Percentiles rank a stretch among this genome's conserved stretches.
Conservation (phyloP, 768 basidiomycete species). For the Boletus coccyginus region DNA sequence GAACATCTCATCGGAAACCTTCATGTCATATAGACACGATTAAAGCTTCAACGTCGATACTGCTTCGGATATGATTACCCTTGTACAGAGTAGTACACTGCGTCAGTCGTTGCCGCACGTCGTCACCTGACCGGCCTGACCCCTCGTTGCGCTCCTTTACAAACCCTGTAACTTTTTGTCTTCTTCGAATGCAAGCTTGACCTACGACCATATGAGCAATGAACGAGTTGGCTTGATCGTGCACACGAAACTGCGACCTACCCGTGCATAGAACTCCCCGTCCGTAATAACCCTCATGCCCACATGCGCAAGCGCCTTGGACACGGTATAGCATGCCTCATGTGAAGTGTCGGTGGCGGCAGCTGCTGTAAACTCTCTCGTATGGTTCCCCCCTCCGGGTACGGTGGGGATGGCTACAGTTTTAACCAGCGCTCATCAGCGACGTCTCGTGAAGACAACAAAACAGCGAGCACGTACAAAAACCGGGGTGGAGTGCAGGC, state of each 20-base stretch:
- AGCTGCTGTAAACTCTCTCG: conserved; percentile 56
- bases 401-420: conserved; percentile 68
- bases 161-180: conserved; percentile 29
- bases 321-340: conserved; percentile 58
- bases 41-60: neutral
- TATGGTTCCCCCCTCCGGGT: conserved; percentile 75
- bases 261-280: conserved; percentile 50
- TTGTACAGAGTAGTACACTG: neutral
- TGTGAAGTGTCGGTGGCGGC: conserved; percentile 62
- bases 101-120: neutral
- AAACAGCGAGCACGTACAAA: conserved; percentile 29
- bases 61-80: neutral
- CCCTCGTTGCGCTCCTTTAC: neutral
- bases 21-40: too few relatives aligned
- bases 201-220: neutral
- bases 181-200: conserved; percentile 40
- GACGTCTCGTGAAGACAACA: neutral
- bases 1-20: neutral
- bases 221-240: neutral
- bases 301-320: conserved; percentile 66
- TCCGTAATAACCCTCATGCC: conserved; percentile 69
- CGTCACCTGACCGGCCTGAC: neutral
- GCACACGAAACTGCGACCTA: too few relatives aligned
- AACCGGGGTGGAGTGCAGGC: conserved; percentile 73
- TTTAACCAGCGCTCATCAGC: neutral